Base-by-base conservation (phyloP, 2,329 filamentous ascomycete genomes). In the Xylaria sp. region DNA sequence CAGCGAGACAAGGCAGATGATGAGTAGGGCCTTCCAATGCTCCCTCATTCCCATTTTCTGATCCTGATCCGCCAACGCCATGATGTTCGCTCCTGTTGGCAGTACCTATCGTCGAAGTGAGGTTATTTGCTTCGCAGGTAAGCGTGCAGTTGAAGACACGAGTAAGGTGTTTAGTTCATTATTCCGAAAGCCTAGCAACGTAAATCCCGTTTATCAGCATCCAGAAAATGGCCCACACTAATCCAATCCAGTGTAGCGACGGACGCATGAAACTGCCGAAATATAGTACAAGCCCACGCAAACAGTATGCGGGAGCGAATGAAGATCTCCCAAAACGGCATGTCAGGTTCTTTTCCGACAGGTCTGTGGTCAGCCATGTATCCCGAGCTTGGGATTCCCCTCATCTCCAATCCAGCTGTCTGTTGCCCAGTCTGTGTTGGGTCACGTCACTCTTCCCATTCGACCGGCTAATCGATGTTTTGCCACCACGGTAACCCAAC, bases 21-120 rank as follows among this genome's bases (percentile, higher is more conserved):
- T 74, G 33, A 72, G 36, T 46, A 77, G 60, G n/a, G 72, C 72
- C 51, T 75, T 77, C 74, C 75, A 74, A 60, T 78, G 75, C 48
- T 73, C 72, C 48, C 56, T 73, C 68, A 76, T 69, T 17, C 65
- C 70, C 57, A 69, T 53, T 17, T 51, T 53, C 46, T 70, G 66
- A 38, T 73, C 66, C 58, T 71, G 56, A 31, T 69, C 65, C 51
- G 64, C 65, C 53, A 65, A 58, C 54, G 68, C 68, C 75, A 77
- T 77, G 31, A 31, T 59, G n/a, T 42, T 23, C 15, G 5, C 36
- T 26, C 6, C 10, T 13, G 13, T 20, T 33, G 13, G 26, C 6
- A 48, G 38, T 49, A 17, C 36, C 44, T 38, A 20, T 53, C 33
- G 33, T 58, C n/a, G 6, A 46, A 6, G 11, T 20, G 26, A 6